Evolutionary conservation across 163 green algal genomes (phyloP).

Genomic region (Picocystis sp.): DNA sequence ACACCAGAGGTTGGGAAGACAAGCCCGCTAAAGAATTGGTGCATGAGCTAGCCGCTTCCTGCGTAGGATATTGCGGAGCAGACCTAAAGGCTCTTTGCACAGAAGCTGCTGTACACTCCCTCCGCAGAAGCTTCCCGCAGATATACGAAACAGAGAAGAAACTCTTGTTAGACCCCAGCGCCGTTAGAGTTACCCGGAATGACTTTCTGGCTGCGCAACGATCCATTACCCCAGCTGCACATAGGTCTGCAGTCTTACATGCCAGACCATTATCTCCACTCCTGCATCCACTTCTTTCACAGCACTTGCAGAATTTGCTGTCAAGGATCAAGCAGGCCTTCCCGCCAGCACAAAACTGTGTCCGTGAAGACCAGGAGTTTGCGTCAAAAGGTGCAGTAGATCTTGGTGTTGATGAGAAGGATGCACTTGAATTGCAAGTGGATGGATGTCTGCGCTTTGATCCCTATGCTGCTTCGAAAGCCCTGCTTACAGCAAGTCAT

Average conservation of each 20-base stretch:
- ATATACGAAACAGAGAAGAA: conserved; percentile 65
- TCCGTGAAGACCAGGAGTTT: conserved; percentile 33
- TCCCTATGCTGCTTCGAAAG: not conserved
- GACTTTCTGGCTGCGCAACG: conserved; percentile 65
- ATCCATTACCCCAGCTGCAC: conserved; percentile 62
- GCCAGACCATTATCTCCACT: conserved; percentile 40
- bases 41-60: conserved; percentile 46
- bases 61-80: conserved; percentile 77
- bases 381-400: conserved; percentile 1
- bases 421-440: too few relatives aligned
- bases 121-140: conserved; percentile 68
- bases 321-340: conserved; percentile 11
- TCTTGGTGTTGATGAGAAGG: too few relatives aligned
- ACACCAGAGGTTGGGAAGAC: conserved; percentile 56
- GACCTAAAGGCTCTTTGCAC: conserved; percentile 88
- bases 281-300: conserved; percentile 27
- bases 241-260: conserved; percentile 38
- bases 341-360: conserved; percentile 8
- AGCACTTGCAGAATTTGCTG: conserved; percentile 23
- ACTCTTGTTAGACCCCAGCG: conserved; percentile 49
- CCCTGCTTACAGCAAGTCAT: not conserved
- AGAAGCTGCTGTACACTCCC: conserved; percentile 66
- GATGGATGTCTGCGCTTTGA: too few relatives aligned
- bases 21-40: conserved; percentile 24
- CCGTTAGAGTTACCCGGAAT: conserved; percentile 33